A percentile compares a stretch with the other conserved stretches of the same genome.
Evolutionary conservation across 202 grass and related monocot genomes (phyloP).

Genomic region (Bolboschoenoplectus hybrid): DNA sequence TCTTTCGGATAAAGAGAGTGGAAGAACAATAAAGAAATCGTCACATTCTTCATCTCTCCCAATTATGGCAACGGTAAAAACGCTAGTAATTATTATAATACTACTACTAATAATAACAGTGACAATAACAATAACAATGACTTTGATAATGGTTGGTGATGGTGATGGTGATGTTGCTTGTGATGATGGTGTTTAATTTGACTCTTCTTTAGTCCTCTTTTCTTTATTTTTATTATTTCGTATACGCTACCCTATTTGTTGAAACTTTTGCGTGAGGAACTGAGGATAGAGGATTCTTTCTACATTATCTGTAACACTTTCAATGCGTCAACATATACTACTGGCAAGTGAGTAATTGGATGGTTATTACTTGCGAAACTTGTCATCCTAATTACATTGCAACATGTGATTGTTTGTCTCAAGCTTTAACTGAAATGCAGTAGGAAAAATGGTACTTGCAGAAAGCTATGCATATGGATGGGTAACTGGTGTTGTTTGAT

Average conservation of each 20-base stretch:
- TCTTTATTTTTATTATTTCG: not conserved
- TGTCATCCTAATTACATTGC: not conserved
- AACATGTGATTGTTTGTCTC: not conserved
- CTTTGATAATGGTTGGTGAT: not conserved
- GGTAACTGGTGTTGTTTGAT: not conserved
- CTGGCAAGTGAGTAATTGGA: not conserved
- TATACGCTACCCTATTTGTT: not conserved
- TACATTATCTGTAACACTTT: not conserved
- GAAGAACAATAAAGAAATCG: not conserved
- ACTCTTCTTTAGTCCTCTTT: not conserved
- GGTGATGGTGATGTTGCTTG: not conserved
- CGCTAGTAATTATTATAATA: too few relatives aligned
- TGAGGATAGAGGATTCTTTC: not conserved
- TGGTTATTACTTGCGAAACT: not conserved
- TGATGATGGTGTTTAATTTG: not conserved
- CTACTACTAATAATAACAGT: not conserved
- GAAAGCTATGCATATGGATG: not conserved
- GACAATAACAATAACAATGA: not conserved
- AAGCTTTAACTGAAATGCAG: not conserved
- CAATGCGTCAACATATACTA: not conserved
- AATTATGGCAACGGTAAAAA: not conserved
- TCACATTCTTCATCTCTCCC: not conserved
- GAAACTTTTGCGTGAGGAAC: not conserved
- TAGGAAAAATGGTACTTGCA: not conserved
- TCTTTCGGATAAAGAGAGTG: not conserved